These are phyloP conservation scores for Wickerhamomyces silvicola DNA, from an alignment of 805 yeast genomes.

Conservation along the genomic window DNA sequence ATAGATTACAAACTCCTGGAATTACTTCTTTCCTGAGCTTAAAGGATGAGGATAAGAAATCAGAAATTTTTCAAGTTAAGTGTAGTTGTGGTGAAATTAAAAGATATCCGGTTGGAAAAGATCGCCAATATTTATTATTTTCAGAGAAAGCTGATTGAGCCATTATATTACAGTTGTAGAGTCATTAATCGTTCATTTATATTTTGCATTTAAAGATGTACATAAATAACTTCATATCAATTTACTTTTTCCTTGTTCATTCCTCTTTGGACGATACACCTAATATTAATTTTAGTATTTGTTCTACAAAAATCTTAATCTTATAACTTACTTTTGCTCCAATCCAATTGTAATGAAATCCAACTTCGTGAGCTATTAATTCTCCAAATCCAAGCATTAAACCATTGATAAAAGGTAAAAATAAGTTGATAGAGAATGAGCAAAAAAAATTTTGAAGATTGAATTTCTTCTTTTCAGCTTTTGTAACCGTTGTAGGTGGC, in stretches of 20 bases:
- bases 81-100: slow-evolving; percentile 52
- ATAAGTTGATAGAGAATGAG: slow-evolving; percentile 60
- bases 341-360: slow-evolving; percentile 70
- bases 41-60: slow-evolving; percentile 36
- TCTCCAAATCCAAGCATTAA: slow-evolving; percentile 96
- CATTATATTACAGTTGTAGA: not conserved
- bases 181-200: not conserved
- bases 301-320: not conserved
- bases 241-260: slow-evolving; percentile 17
- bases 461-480: not conserved
- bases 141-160: slow-evolving; percentile 26
- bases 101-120: slow-evolving; percentile 57
- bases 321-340: slow-evolving; percentile 51
- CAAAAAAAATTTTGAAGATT: slow-evolving; percentile 4
- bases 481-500: slow-evolving; percentile 1
- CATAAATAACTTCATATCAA: slow-evolving; percentile 7
- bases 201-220: not conserved
- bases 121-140: slow-evolving; percentile 43
- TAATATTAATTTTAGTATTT: slow-evolving; percentile 4
- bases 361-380: slow-evolving; percentile 86
- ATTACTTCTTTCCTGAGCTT: slow-evolving; percentile 32
- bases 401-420: slow-evolving; percentile 87
- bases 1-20: slow-evolving; percentile 44
- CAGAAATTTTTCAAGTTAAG: slow-evolving; percentile 41
- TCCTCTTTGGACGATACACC: slow-evolving; percentile 29